These are phyloP conservation scores for Exophiala spinifera DNA, from an alignment of 2,329 filamentous ascomycete species.

Conservation along the genomic window DNA sequence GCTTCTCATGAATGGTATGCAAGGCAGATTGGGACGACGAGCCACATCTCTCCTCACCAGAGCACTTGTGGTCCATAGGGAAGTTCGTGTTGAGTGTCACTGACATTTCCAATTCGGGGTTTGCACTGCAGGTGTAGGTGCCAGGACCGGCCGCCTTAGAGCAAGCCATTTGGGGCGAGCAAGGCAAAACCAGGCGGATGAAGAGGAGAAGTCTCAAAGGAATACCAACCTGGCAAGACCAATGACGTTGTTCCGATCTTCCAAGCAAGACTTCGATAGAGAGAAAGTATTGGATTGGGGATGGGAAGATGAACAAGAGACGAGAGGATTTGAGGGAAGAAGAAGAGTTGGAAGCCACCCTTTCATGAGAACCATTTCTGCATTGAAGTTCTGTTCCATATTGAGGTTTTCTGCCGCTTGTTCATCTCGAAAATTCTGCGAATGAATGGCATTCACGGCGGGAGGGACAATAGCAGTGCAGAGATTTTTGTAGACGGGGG, in stretches of 20 bases:
- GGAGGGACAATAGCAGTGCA: constrained; percentile 16
- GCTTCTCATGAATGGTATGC: background rate
- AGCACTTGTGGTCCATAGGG: constrained; percentile 1
- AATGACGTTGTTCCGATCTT: background rate
- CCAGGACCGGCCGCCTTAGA: background rate
- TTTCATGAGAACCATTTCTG: background rate
- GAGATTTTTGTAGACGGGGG: background rate
- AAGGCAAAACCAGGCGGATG: background rate
- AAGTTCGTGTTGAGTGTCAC: background rate
- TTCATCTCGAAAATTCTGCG: background rate
- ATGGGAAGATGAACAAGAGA: background rate
- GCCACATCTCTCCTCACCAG: background rate
- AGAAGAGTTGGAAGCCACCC: background rate
- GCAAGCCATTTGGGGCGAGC: background rate
- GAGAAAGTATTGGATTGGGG: background rate
- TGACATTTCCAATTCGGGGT: background rate
- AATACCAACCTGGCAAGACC: background rate
- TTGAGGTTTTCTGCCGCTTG: constrained; percentile 4
- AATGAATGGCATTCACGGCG: constrained; percentile 8
- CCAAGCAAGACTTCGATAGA: background rate
- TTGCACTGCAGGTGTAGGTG: background rate
- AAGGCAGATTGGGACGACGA: constrained; percentile 2
- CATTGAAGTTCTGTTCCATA: background rate
- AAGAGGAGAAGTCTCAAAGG: too few species aligned
- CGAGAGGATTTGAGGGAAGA: background rate